Percentiles rank a stretch among this genome's conserved stretches.
Evolutionary conservation across 768 basidiomycete genomes (phyloP).

Genomic region (Russula griseocarnosa): DNA sequence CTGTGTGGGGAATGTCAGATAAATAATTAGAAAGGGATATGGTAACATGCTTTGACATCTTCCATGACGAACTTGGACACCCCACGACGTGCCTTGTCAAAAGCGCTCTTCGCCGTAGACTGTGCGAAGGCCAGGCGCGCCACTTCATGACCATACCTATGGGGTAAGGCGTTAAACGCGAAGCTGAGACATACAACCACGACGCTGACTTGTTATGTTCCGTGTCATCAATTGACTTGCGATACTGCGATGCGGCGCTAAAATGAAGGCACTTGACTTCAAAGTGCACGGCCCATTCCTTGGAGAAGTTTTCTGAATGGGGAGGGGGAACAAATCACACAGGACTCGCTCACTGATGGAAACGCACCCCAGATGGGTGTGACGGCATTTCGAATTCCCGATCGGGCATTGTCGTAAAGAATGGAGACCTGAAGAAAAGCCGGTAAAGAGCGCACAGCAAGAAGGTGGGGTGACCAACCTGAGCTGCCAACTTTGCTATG

Average conservation of each 20-base stretch:
- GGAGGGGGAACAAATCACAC: not conserved
- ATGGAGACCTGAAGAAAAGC: conserved; percentile 26
- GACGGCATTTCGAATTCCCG: conserved; percentile 25
- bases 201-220: conserved; percentile 60
- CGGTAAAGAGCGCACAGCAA: not conserved
- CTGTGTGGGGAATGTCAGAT: conserved; percentile 39
- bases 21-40: not conserved
- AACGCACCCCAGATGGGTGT: conserved; percentile 38
- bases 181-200: not conserved
- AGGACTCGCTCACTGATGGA: conserved; percentile 47
- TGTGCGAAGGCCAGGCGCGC: conserved; percentile 71
- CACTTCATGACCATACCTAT: conserved; percentile 84
- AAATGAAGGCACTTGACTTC: conserved; percentile 85
- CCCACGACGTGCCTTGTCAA: conserved; percentile 59
- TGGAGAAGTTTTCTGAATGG: not conserved
- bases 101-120: conserved; percentile 61
- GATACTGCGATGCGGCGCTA: conserved; percentile 79
- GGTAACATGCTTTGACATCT: conserved; percentile 65
- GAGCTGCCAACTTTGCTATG: conserved; percentile 25
- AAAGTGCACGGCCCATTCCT: conserved; percentile 81
- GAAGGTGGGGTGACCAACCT: conserved; percentile 7
- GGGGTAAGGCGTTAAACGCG: conserved; percentile 19
- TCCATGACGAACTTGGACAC: conserved; percentile 61
- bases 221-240: conserved; percentile 85
- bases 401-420: conserved; percentile 24